Base-by-base conservation (phyloP, 345 rosid genomes). In the Sisymbrium altissimum region DNA sequence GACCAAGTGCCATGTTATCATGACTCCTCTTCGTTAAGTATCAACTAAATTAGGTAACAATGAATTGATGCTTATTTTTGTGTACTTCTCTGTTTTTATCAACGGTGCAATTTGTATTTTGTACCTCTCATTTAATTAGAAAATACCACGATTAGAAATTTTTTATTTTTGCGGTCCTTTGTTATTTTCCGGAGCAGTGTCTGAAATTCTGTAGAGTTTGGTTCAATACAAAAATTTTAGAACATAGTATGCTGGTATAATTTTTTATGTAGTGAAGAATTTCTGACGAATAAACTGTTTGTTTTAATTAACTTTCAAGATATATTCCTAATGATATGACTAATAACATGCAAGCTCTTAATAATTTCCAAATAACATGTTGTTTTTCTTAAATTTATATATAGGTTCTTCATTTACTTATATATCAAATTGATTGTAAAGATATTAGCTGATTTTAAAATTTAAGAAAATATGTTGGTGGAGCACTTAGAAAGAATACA, bases 1-100 rank as follows among this genome's bases (percentile, higher is more conserved):
- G 76, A 53, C 77, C 55, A 54, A 64, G 64, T 73, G 57, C 57
- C 77, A 54, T 73, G 71, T 64, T 73, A 64, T 72, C 57, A 53
- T 54, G 46, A 41, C 46, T 43, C 66, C 29, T 21, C 46, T 41
- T 72, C 56, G 21, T 63, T 73, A 63, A 50, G 27, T 64, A 63
- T 72, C 23, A 18, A 53, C 52, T 72, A 53, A 72, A 27, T 72
- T 63, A 53, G 53, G 45, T 32, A 10, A 64, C 63, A 32, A 6
- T 63, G n/a, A n/a, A n/a, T n/a, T n/a, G 63, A 38, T 33, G 35
- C 25, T 21, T 50, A 6, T 21, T 61, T 27, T 40, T 58, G 65
- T 60, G 17, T 39, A 19, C 25, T 57, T 33, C 23, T 14, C 7
- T 17, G 1, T 56, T 56, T 32, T 56, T 17, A 56, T 33, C 41